These are phyloP conservation scores for Hypsizygus marmoreus DNA, from an alignment of 768 basidiomycete species.

Conservation along the genomic window DNA sequence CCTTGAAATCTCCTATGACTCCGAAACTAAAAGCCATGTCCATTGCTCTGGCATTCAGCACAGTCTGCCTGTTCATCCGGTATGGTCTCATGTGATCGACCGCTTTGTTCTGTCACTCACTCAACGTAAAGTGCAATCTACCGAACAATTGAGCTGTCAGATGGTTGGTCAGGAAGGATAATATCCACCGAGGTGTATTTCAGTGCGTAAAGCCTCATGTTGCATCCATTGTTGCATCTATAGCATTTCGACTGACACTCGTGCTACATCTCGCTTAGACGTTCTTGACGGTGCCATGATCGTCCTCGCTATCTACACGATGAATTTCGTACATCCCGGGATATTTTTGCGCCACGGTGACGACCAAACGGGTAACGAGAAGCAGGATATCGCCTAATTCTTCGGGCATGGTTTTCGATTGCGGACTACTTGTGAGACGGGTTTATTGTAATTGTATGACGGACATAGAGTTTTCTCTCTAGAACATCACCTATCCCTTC, in stretches of 20 bases:
- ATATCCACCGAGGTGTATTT: conserved; percentile 51
- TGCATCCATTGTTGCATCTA: neutral
- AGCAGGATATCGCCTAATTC: too few relatives aligned
- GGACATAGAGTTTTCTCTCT: too few relatives aligned
- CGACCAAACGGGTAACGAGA: too few relatives aligned
- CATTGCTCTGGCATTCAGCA: conserved; percentile 38
- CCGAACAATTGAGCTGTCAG: conserved; percentile 50
- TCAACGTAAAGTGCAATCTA: conserved; percentile 48
- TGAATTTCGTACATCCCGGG: conserved; percentile 48
- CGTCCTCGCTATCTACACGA: conserved; percentile 39
- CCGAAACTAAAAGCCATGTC: conserved; percentile 32
- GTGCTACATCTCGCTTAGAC: conserved; percentile 30
- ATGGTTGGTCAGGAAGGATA: conserved; percentile 53
- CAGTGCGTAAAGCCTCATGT: conserved; percentile 24
- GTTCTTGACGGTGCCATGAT: conserved; percentile 49
- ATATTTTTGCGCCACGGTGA: conserved; percentile 26
- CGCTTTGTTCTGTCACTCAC: neutral
- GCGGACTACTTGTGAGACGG: too few relatives aligned
- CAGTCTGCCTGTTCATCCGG: conserved; percentile 48
- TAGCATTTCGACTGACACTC: neutral
- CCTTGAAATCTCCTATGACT: conserved; percentile 13
- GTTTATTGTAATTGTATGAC: too few relatives aligned
- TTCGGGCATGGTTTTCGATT: too few relatives aligned
- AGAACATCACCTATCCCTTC: too few relatives aligned
- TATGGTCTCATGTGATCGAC: conserved; percentile 19